Percentiles rank a stretch among this genome's conserved stretches.
Conservation (phyloP, 1,284 basidiomycete species). For the Austroboletus novae-zelandiae region DNA sequence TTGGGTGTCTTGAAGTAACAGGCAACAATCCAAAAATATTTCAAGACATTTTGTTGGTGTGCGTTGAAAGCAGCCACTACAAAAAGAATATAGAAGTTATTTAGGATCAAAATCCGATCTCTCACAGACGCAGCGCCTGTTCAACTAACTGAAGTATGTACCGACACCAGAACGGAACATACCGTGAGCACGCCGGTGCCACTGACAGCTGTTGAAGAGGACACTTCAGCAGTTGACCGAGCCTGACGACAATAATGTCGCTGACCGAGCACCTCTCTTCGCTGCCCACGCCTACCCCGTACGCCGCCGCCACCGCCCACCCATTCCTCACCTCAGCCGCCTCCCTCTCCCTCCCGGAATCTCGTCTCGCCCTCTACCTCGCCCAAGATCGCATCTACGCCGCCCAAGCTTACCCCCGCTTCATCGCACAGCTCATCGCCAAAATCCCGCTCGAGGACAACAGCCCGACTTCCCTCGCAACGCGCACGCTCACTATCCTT, state of each 20-base stretch:
- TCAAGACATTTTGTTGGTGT: too few species aligned
- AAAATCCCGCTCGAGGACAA: conserved; percentile 48
- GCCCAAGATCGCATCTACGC: conserved; percentile 70
- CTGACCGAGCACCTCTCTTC: conserved; percentile 33
- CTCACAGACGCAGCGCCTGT: too few species aligned
- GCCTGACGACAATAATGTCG: not conserved
- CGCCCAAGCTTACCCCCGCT: conserved; percentile 61
- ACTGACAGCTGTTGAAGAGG: too few species aligned
- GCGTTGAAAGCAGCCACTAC: too few species aligned
- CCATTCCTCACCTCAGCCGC: conserved; percentile 57
- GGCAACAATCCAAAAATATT: too few species aligned
- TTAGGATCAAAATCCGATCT: too few species aligned
- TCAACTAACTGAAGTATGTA: too few species aligned
- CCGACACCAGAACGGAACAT: too few species aligned
- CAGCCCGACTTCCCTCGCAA: conserved; percentile 28
- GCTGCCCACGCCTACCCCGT: conserved; percentile 37
- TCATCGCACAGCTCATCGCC: conserved; percentile 55
- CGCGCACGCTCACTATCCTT: conserved; percentile 48
- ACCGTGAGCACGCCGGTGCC: too few species aligned
- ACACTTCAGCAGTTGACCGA: too few species aligned
- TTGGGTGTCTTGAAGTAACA: too few species aligned
- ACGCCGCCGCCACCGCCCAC: conserved; percentile 50
- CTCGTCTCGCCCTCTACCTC: conserved; percentile 56
- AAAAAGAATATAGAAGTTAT: too few species aligned
- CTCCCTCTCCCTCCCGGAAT: conserved; percentile 43